Percentiles rank a stretch among this genome's conserved stretches.
Evolutionary conservation across 768 basidiomycete species (phyloP).

Genomic region (Phanerochaete sordida): DNA sequence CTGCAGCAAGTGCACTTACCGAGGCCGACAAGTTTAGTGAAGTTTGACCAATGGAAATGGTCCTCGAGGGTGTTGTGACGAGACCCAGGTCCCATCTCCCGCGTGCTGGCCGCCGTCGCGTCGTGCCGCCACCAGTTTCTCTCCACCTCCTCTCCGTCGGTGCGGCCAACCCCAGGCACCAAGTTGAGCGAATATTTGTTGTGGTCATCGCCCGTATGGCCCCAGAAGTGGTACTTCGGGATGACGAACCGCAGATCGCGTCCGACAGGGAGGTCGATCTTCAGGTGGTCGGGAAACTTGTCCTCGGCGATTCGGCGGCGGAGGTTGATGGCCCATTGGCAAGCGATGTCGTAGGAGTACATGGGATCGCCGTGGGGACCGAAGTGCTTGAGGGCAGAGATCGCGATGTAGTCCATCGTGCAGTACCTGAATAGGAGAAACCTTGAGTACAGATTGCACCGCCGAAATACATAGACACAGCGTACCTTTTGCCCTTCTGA

Average conservation of each 20-base stretch:
- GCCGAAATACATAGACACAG: neutral
- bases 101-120: slow-evolving; percentile 26
- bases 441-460: neutral
- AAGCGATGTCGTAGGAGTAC: slow-evolving; percentile 22
- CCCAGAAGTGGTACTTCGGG: slow-evolving; percentile 37
- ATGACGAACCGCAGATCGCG: slow-evolving; percentile 18
- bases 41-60: slow-evolving; percentile 31
- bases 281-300: neutral
- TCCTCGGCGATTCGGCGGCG: neutral
- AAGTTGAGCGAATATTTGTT: slow-evolving; percentile 29
- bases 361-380: neutral
- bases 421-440: slow-evolving; percentile 15
- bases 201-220: slow-evolving; percentile 29
- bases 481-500: slow-evolving; percentile 24
- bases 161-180: slow-evolving; percentile 20
- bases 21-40: slow-evolving; percentile 28
- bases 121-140: slow-evolving; percentile 34
- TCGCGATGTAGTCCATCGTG: slow-evolving; percentile 23
- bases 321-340: slow-evolving; percentile 16
- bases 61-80: slow-evolving; percentile 34
- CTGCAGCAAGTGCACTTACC: slow-evolving; percentile 16
- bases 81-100: slow-evolving; percentile 34
- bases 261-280: neutral
- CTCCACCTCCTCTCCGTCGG: slow-evolving; percentile 37
- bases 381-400: neutral